Conservation (phyloP, 306 rosid species). For the Geum urbanum region DNA sequence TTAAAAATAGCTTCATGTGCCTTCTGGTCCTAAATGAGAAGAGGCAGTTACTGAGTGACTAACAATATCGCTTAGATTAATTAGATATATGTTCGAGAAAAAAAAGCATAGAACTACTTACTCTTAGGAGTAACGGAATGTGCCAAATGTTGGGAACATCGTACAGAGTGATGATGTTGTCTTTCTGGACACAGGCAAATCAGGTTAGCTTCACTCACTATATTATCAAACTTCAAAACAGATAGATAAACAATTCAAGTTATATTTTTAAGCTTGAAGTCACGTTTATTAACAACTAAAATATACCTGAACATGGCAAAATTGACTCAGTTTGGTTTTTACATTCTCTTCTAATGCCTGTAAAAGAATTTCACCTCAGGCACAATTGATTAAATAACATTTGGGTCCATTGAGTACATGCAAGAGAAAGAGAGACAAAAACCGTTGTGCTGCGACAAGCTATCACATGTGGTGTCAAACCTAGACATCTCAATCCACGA, state of each 20-base stretch:
- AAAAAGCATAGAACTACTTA: conserved; percentile 29
- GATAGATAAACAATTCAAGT: conserved; percentile 8
- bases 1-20: conserved; percentile 46
- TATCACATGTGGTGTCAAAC: conserved; percentile 43
- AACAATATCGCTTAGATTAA: neutral
- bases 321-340: conserved; percentile 74
- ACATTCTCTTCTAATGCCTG: conserved; percentile 83
- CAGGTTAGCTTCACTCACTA: neutral
- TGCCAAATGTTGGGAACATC: conserved; percentile 99
- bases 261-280: neutral
- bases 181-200: conserved; percentile 41
- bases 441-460: conserved; percentile 58
- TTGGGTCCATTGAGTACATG: neutral
- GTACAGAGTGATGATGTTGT: conserved; percentile 73
- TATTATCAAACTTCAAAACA: conserved; percentile 2
- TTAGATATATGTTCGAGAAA: neutral
- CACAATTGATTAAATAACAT: conserved; percentile 10
- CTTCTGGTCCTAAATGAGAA: conserved; percentile 40
- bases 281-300: neutral
- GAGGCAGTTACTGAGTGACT: neutral
- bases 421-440: conserved; percentile 14
- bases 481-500: conserved; percentile 42
- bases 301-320: conserved; percentile 90
- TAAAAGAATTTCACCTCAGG: conserved; percentile 14
- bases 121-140: conserved; percentile 81